A percentile compares a stretch with the other conserved stretches of the same genome.
phyloP scores from a whole-genome alignment of 1,284 basidiomycete genomes.

The Ustilago curta region DNA sequence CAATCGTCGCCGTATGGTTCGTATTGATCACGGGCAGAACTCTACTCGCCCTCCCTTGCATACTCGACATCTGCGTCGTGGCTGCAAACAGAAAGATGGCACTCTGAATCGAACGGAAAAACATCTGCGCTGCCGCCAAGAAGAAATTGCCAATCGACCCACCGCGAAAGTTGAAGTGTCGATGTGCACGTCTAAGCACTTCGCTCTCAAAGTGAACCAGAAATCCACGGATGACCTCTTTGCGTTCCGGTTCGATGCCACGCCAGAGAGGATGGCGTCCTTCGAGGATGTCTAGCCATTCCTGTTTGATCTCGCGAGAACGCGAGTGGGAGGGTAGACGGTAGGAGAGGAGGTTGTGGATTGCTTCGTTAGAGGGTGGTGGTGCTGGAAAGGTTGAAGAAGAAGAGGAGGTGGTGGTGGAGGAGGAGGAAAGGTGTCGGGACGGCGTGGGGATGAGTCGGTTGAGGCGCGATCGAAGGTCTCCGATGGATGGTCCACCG shows the following conservation, averaged over 20 bases:
- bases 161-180: constrained; percentile 67
- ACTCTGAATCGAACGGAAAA: constrained; percentile 73
- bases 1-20: constrained; percentile 96
- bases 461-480: constrained; percentile 80
- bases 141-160: constrained; percentile 66
- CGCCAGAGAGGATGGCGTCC: constrained; percentile 85
- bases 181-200: constrained; percentile 79
- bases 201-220: constrained; percentile 87
- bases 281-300: constrained; percentile 93
- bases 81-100: constrained; percentile 96
- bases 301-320: constrained; percentile 83
- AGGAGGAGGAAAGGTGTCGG: constrained; percentile 70
- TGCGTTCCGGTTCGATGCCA: constrained; percentile 89
- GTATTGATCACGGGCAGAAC: constrained; percentile 91
- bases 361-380: constrained; percentile 71
- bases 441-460: constrained; percentile 79
- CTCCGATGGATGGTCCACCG: constrained; percentile 66
- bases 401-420: constrained; percentile 18
- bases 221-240: constrained; percentile 82
- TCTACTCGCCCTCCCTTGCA: constrained; percentile 71
- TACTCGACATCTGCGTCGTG: constrained; percentile 77
- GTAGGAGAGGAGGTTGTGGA: constrained; percentile 82
- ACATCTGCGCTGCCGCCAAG: constrained; percentile 62
- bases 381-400: background rate
- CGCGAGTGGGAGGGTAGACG: constrained; percentile 78